These are phyloP conservation scores for Psilocybe cyanescens DNA, from an alignment of 768 basidiomycete genomes.

Conservation along the genomic window DNA sequence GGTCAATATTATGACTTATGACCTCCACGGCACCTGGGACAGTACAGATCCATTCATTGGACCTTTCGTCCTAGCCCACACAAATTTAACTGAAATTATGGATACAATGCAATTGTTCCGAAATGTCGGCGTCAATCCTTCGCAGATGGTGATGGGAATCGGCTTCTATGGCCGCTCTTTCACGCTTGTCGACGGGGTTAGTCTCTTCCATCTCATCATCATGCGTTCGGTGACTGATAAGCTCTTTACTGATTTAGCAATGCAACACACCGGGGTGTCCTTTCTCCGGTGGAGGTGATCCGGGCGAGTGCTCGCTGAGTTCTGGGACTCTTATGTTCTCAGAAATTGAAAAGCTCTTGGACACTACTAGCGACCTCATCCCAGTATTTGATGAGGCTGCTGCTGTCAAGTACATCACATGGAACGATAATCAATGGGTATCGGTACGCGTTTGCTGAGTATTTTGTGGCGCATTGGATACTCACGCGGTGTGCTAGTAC, in stretches of 20 bases:
- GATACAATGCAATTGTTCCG: conserved; percentile 11
- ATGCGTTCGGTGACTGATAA: background rate
- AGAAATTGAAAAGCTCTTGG: conserved; percentile 8
- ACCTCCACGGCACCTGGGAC: conserved; percentile 13
- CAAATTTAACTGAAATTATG: conserved; percentile 11
- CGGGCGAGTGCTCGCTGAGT: conserved; percentile 7
- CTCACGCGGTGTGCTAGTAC: conserved; percentile 2
- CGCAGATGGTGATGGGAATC: conserved; percentile 14
- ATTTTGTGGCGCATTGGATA: background rate
- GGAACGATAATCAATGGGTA: conserved; percentile 14
- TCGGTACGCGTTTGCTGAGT: background rate
- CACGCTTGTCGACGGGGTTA: background rate
- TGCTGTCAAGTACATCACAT: conserved; percentile 11
- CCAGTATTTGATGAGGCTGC: conserved; percentile 8
- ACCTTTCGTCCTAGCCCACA: conserved; percentile 5
- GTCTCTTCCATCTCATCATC: conserved; percentile 2
- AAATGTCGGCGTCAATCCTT: conserved; percentile 10
- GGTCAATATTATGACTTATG: conserved; percentile 12
- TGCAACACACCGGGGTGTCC: conserved; percentile 3
- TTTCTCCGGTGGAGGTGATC: conserved; percentile 9
- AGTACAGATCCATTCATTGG: conserved; percentile 1
- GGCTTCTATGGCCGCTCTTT: conserved; percentile 14
- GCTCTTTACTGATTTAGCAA: background rate
- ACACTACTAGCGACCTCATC: background rate
- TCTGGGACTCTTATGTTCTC: conserved; percentile 13